phyloP scores from a whole-genome alignment of 306 rosid genomes.

The Astragalus glycyphyllos region DNA sequence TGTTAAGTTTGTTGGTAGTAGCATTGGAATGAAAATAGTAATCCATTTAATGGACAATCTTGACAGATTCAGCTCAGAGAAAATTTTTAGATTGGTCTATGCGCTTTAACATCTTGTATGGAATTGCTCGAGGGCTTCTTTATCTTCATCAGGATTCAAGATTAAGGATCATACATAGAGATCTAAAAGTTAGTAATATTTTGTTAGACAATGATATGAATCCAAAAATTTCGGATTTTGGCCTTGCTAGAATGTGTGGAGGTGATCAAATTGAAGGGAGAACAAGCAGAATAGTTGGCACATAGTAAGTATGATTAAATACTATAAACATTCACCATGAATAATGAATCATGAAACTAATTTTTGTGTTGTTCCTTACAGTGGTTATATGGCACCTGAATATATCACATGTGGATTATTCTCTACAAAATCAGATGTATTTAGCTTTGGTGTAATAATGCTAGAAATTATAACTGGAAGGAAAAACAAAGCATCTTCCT shows the following conservation, averaged over 20 bases:
- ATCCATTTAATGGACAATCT: not conserved
- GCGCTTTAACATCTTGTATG: not conserved
- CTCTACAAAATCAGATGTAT: slow-evolving; percentile 12
- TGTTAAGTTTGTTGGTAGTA: not conserved
- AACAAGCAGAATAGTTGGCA: slow-evolving; percentile 2
- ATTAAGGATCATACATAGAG: slow-evolving; percentile 19
- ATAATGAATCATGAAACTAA: not conserved
- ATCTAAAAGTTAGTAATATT: slow-evolving; percentile 22
- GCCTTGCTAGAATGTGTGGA: slow-evolving; percentile 25
- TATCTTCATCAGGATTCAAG: slow-evolving; percentile 39
- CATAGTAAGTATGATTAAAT: slow-evolving; percentile 3
- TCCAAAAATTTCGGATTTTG: slow-evolving; percentile 39
- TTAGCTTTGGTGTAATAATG: slow-evolving; percentile 14
- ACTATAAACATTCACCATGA: not conserved
- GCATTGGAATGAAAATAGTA: not conserved
- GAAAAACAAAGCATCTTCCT: not conserved
- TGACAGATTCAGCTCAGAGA: slow-evolving; percentile 11
- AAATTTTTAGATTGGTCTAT: slow-evolving; percentile 9
- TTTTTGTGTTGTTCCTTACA: not conserved
- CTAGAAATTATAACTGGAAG: slow-evolving; percentile 15
- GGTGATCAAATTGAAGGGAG: slow-evolving; percentile 23
- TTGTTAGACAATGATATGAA: slow-evolving; percentile 25
- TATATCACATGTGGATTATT: slow-evolving; percentile 2
- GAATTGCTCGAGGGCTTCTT: slow-evolving; percentile 32
- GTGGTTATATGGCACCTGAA: slow-evolving; percentile 31